These are phyloP conservation scores for Clitopilus hobsonii DNA, from an alignment of 768 basidiomycete species.

Conservation along the genomic window DNA sequence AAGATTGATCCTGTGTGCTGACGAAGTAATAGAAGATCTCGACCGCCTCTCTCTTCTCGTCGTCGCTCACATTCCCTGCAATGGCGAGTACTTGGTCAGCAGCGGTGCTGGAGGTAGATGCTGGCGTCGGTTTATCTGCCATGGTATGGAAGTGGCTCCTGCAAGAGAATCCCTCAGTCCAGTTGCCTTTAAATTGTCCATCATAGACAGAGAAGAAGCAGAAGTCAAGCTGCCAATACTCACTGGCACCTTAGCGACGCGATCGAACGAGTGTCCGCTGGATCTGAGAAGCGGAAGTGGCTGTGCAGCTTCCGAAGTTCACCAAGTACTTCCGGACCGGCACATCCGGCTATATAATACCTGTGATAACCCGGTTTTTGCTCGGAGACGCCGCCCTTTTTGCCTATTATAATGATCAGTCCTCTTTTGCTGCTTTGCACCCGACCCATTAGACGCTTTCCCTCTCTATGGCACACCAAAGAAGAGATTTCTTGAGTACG, in stretches of 20 bases:
- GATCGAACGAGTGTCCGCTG: background rate
- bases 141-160: background rate
- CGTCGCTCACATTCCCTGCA: constrained; percentile 34
- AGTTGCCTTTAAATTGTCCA: background rate
- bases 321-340: background rate
- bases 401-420: background rate
- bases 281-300: background rate
- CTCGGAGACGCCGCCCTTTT: background rate
- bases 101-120: background rate
- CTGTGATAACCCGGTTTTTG: background rate
- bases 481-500: background rate
- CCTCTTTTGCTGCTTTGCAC: no score
- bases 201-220: background rate
- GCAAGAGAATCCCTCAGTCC: background rate
- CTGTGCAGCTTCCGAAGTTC: background rate
- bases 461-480: background rate
- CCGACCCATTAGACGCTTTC: no score
- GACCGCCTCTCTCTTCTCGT: constrained; percentile 29
- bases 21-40: constrained; percentile 32
- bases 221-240: background rate
- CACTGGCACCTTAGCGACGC: background rate
- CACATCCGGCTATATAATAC: background rate
- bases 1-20: constrained; percentile 27
- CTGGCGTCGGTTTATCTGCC: background rate
- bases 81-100: constrained; percentile 23